Conservation (phyloP, 805 yeast genomes). For the Lipomyces kockii region DNA sequence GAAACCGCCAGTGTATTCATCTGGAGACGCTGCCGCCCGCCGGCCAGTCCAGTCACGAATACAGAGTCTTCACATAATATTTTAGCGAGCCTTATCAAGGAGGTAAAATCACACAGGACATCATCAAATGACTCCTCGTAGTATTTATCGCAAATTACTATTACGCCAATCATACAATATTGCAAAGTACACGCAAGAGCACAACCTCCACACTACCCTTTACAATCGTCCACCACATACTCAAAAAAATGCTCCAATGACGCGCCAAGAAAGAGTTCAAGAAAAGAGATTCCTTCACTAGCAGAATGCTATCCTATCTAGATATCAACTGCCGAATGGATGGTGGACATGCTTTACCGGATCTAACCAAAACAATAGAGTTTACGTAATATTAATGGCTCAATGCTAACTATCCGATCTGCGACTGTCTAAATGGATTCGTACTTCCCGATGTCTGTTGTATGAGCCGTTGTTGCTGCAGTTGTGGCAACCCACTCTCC, state of each 20-base stretch:
- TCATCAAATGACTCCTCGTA: not conserved
- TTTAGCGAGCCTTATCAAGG: too few species aligned
- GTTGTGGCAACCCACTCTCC: not conserved
- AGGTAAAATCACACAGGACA: not conserved
- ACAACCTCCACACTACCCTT: not conserved
- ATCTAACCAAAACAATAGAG: not conserved
- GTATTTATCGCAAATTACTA: not conserved
- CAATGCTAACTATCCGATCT: not conserved
- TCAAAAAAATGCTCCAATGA: not conserved
- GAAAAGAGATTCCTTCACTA: not conserved
- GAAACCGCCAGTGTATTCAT: too few species aligned
- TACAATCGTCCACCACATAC: not conserved
- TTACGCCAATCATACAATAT: not conserved
- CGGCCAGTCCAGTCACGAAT: too few species aligned
- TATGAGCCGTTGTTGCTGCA: not conserved
- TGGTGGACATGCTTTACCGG: not conserved
- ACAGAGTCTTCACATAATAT: too few species aligned
- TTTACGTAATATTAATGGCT: not conserved
- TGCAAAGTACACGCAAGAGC: not conserved
- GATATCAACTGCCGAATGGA: too few species aligned
- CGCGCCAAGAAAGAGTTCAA: not conserved
- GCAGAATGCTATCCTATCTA: not conserved
- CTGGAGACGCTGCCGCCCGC: too few species aligned
- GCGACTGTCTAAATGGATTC: conserved; percentile 20
- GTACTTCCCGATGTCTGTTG: conserved; percentile 14